Conservation (phyloP, 2,329 filamentous ascomycete species). For the Colletotrichum incanum region DNA sequence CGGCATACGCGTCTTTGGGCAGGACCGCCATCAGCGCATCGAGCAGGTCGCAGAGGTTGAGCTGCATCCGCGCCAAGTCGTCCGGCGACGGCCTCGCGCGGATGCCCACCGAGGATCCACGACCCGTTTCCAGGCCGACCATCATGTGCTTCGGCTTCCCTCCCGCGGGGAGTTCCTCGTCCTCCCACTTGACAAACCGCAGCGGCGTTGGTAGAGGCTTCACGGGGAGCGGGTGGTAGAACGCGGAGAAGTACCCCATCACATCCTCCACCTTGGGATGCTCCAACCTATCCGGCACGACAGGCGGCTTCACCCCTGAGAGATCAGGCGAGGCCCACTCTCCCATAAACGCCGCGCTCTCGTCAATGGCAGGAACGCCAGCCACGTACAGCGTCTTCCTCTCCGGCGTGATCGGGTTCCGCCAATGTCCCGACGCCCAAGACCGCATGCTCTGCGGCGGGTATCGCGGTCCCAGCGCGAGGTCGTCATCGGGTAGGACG, state of each 20-base stretch:
- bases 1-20: conserved; percentile 71
- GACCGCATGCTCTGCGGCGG: conserved; percentile 67
- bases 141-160: not conserved
- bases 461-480: conserved; percentile 67
- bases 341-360: conserved; percentile 55
- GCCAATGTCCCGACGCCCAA: conserved; percentile 62
- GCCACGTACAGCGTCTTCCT: conserved; percentile 70
- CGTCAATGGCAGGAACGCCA: conserved; percentile 58
- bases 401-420: conserved; percentile 64
- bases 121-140: conserved; percentile 62
- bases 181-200: conserved; percentile 66
- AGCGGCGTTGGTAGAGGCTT: conserved; percentile 58
- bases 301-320: conserved; percentile 26
- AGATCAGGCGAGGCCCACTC: conserved; percentile 57
- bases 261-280: conserved; percentile 51
- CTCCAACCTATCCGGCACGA: conserved; percentile 32
- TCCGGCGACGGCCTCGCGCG: conserved; percentile 66
- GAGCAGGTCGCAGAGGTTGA: conserved; percentile 74
- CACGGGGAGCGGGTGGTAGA: conserved; percentile 70
- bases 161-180: conserved; percentile 44
- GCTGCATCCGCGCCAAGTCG: conserved; percentile 62
- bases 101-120: conserved; percentile 62
- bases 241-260: conserved; percentile 57
- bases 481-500: conserved; percentile 72
- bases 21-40: conserved; percentile 69